Conservation (phyloP, 1,139 yeast genomes). For the Torulaspora pretoriensis region DNA sequence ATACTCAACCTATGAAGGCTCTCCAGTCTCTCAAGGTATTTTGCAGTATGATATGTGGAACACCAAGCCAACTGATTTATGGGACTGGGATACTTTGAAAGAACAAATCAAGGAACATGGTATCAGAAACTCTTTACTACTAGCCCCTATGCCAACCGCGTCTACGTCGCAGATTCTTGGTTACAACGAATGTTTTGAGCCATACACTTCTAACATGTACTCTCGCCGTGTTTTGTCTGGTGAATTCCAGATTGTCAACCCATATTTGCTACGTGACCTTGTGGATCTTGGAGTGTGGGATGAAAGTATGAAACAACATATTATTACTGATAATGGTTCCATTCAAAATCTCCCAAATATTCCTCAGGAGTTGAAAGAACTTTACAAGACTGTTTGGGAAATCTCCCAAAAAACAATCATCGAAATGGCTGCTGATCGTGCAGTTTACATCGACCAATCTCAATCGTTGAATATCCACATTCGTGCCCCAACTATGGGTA, state of each 20-base stretch:
- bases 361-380: slow-evolving; percentile 69
- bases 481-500: slow-evolving; percentile 85
- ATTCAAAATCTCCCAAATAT: slow-evolving; percentile 72
- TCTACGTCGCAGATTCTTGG: slow-evolving; percentile 90
- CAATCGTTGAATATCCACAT: slow-evolving; percentile 87
- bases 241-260: slow-evolving; percentile 84
- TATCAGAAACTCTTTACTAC: slow-evolving; percentile 72
- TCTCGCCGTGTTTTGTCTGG: slow-evolving; percentile 84
- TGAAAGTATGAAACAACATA: slow-evolving; percentile 73
- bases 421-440: slow-evolving; percentile 95
- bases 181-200: slow-evolving; percentile 87
- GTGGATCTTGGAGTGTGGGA: slow-evolving; percentile 83
- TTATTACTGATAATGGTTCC: slow-evolving; percentile 80
- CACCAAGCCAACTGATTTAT: slow-evolving; percentile 57
- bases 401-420: slow-evolving; percentile 81
- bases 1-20: slow-evolving; percentile 65
- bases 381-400: slow-evolving; percentile 97
- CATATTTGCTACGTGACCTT: slow-evolving; percentile 73
- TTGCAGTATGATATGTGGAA: slow-evolving; percentile 82
- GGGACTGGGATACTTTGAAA: slow-evolving; percentile 72
- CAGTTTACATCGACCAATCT: slow-evolving; percentile 90
- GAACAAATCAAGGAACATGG: slow-evolving; percentile 58
- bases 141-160: slow-evolving; percentile 95
- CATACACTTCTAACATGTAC: slow-evolving; percentile 83
- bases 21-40: slow-evolving; percentile 78